Evolutionary conservation across 495 filamentous ascomycete genomes (phyloP).

Genomic region (Alectoria sarmentosa): DNA sequence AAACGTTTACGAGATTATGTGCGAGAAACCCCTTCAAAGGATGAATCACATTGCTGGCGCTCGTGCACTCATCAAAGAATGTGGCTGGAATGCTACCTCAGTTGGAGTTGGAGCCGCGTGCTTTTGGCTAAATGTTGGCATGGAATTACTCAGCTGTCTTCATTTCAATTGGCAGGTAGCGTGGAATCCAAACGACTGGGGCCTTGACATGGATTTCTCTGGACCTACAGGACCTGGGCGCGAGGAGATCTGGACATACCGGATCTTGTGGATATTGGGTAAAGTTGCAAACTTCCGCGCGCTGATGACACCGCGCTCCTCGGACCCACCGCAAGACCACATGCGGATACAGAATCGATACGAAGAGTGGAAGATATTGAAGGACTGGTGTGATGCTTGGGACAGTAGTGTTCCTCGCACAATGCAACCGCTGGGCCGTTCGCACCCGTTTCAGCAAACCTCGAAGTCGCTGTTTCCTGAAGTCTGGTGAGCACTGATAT

Average conservation of each 20-base stretch:
- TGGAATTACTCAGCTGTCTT: constrained; percentile 84
- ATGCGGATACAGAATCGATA: constrained; percentile 55
- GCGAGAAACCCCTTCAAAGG: constrained; percentile 59
- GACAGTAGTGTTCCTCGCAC: constrained; percentile 66
- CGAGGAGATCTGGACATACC: constrained; percentile 87
- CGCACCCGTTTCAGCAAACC: constrained; percentile 60
- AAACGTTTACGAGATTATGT: constrained; percentile 91
- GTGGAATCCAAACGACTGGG: constrained; percentile 92
- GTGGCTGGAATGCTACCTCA: constrained; percentile 77
- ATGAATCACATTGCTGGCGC: constrained; percentile 87
- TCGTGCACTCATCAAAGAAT: constrained; percentile 83
- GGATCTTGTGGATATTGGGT: constrained; percentile 83
- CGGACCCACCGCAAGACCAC: constrained; percentile 53
- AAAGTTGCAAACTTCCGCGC: constrained; percentile 82
- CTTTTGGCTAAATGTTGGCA: constrained; percentile 89
- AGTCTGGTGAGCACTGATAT: constrained; percentile 58
- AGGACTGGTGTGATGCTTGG: constrained; percentile 73
- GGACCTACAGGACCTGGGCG: constrained; percentile 42
- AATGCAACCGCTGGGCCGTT: constrained; percentile 78
- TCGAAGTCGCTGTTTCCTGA: constrained; percentile 75
- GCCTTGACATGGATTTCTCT: constrained; percentile 72
- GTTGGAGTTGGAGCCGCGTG: constrained; percentile 78
- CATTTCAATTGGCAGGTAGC: constrained; percentile 81
- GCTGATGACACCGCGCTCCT: constrained; percentile 48
- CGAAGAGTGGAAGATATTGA: constrained; percentile 71